Evolutionary conservation across 768 basidiomycete species (phyloP), one percentile per base, ranked within the genome.

Genomic region (Leccinum disarticulatum): DNA sequence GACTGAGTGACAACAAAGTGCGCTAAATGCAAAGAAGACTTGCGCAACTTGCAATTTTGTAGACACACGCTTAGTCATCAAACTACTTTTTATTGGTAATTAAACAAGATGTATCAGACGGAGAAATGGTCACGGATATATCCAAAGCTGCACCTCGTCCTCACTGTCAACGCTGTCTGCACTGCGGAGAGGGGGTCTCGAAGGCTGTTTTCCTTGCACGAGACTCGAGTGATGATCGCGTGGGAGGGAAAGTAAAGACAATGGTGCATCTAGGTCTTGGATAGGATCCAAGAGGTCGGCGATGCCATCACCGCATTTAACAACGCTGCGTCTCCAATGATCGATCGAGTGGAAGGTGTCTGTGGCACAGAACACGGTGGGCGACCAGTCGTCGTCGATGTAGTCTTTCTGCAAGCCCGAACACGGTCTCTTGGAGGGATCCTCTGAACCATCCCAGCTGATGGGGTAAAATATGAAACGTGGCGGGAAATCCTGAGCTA

Each of bases 341-440:
- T 69, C 66, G 35, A 69, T 70, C 6, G 61, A 67, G 48, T 36
- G 56, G 31, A 63, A 69, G 22, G 67, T 64, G 51, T 74, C 66
- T 22, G 62, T 56, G 6, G 61, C 61, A 28, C 41, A 66, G 31
- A 63, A 66, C 9, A 68, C 64, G 27, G 66, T 62, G 5, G 63
- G 64, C 46, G 64, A 61, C 35, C 60, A 63, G 56, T 77, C 80
- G 62, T 82, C 81, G n/a, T 61, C 55, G 1, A 28, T 17, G n/a
- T 35, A 47, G 11, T 61, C 48, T 52, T 50, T 50, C 17, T 28
- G 25, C 3, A 55, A 41, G 27, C 43, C 47, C 6, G 22, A 31
- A 10, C n/a, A 51, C 25, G 53, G 48, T 30, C 4, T 33, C 46
- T 60, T 51, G 58, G 57, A 54, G 59, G 61, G 54, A 56, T 62